Base-by-base conservation (phyloP, 768 basidiomycete species). In the Suillus placidus region DNA sequence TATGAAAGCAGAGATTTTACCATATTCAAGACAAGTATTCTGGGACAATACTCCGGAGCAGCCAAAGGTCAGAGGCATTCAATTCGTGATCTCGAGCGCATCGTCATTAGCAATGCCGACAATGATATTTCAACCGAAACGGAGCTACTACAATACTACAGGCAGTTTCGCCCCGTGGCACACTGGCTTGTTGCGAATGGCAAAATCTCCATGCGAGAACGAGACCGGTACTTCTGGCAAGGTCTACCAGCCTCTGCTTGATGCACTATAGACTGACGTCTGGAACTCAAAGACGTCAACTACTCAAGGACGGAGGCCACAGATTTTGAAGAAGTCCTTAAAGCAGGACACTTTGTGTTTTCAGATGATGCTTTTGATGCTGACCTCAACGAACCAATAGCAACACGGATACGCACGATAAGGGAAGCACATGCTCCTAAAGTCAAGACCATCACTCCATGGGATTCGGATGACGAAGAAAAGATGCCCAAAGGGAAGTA, bases 311-410 rank as follows among this genome's bases (percentile, higher is more conserved):
- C 18, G 14, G 30, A 58, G 5, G 63, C 42, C 0, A 61, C 55
- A 0, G 34, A 65, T 38, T 67, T 60, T 37, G 60, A 65, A 3
- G 38, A 51, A 26, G 26, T 26, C 26, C 26, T 26, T 26, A 26
- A 26, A 26, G 26, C 26, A 26, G 26, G 26, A 26, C 23, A 56
- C 1, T 60, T 65, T 9, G 55, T 68, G 2, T 43, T 68, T 5
- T 63, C 56, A 0, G 61, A 65, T 45, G 45, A 68, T 26, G 42
- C 61, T 0, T 63, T 68, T n/a, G 57, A 62, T 20, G 47, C 10
- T 0, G 49, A 62, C 9, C 16, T 55, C 14, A 60, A 52, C 20
- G 42, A 66, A 18, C 56, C 57, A 0, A 62, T 68, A 26, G 26
- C 2, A 2, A 26, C 26, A 26, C 2, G 26, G 26, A 2, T 1